phyloP scores from a whole-genome alignment of 177 flowering plant genomes.

The Vitis hybrid region DNA sequence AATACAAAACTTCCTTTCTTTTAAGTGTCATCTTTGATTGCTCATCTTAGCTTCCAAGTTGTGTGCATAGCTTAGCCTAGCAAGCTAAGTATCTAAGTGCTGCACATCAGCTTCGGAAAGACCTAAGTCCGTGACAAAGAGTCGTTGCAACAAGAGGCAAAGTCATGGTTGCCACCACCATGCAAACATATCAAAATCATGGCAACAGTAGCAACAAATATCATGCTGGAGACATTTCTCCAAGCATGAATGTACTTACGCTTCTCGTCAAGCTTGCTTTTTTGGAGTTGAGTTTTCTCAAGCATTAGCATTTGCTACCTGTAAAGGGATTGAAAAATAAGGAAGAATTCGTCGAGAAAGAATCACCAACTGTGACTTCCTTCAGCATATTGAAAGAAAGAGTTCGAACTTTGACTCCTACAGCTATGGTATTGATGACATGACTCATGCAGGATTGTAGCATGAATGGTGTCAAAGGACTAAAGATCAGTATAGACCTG shows the following conservation, averaged over 20 bases:
- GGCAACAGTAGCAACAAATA: conserved; percentile 65
- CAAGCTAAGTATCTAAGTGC: too few species aligned
- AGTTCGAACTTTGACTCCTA: conserved; percentile 57
- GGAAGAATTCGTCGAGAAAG: conserved; percentile 62
- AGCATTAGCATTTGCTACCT: conserved; percentile 62
- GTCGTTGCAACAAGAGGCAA: conserved; percentile 76
- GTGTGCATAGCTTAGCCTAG: too few species aligned
- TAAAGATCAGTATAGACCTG: conserved; percentile 19
- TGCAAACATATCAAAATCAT: conserved; percentile 62
- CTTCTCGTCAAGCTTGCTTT: conserved; percentile 69
- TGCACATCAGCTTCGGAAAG: too few species aligned
- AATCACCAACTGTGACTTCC: conserved; percentile 58
- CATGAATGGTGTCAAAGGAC: conserved; percentile 38
- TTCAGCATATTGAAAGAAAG: conserved; percentile 62
- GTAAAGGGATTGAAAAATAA: conserved; percentile 58
- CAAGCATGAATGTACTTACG: conserved; percentile 44
- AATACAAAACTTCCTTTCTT: too few species aligned
- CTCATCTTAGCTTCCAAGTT: too few species aligned
- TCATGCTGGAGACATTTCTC: conserved; percentile 61
- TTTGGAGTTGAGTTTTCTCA: conserved; percentile 44
- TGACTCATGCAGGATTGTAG: conserved; percentile 52
- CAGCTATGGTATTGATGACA: conserved; percentile 57
- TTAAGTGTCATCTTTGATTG: too few species aligned
- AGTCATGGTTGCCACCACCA: conserved; percentile 67
- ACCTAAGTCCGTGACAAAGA: conserved; percentile 1